These are phyloP conservation scores for Alternaria postmessia DNA, from an alignment of 2,329 filamentous ascomycete genomes.

Conservation along the genomic window DNA sequence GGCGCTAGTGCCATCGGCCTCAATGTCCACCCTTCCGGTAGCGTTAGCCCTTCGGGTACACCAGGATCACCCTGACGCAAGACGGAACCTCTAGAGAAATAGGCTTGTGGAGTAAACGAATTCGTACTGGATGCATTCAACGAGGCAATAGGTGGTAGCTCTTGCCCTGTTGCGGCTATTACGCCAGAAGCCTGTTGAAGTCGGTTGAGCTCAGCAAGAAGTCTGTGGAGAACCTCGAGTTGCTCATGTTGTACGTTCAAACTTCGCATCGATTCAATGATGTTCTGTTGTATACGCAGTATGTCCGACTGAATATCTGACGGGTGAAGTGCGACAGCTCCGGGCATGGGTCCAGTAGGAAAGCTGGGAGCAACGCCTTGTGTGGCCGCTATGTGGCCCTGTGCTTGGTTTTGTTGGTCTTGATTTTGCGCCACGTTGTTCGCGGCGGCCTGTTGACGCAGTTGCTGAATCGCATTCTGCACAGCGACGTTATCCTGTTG, in stretches of 20 bases:
- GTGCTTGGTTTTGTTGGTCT: slow-evolving; percentile 27
- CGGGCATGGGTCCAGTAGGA: slow-evolving; percentile 25
- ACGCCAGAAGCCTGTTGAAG: slow-evolving; percentile 43
- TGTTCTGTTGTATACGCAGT: slow-evolving; percentile 48
- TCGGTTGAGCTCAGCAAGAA: slow-evolving; percentile 44
- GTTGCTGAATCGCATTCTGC: slow-evolving; percentile 33
- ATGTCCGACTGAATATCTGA: slow-evolving; percentile 48
- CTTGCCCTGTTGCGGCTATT: slow-evolving; percentile 31
- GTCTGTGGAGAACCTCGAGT: slow-evolving; percentile 42
- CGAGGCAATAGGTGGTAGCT: slow-evolving; percentile 36
- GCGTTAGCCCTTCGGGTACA: slow-evolving; percentile 45
- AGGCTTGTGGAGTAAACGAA: slow-evolving; percentile 42
- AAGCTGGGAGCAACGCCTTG: slow-evolving; percentile 17
- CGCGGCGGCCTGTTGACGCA: slow-evolving; percentile 33
- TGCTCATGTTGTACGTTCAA: slow-evolving; percentile 46
- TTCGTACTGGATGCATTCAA: slow-evolving; percentile 29
- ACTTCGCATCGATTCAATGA: slow-evolving; percentile 46
- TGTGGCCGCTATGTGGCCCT: slow-evolving; percentile 16
- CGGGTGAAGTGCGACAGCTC: slow-evolving; percentile 38
- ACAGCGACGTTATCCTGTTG: slow-evolving; percentile 36
- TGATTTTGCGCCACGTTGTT: slow-evolving; percentile 35
- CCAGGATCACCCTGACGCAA: slow-evolving; percentile 47
- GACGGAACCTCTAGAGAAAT: slow-evolving; percentile 41
- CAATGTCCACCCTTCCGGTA: slow-evolving; percentile 51
- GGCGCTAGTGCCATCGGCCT: slow-evolving; percentile 41